A percentile compares a stretch with the other conserved stretches of the same genome.
phyloP scores from a whole-genome alignment of 139 green algal genomes.

The Chlorella sp. region DNA sequence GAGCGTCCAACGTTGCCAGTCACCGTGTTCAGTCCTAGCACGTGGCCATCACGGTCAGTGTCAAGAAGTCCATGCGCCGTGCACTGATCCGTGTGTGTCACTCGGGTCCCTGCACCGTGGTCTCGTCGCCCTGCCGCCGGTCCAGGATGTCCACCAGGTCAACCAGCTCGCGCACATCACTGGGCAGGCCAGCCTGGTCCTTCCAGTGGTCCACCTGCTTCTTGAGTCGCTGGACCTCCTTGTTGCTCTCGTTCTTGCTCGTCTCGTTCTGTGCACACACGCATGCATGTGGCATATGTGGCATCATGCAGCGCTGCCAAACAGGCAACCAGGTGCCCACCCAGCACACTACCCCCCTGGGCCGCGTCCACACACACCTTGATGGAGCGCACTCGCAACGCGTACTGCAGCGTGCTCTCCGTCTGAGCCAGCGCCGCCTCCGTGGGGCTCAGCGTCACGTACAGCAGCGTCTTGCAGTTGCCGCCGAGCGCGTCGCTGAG shows the following conservation, averaged over 20 bases:
- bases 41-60: too few species aligned
- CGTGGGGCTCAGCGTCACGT: slow-evolving; percentile 76
- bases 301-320: too few species aligned
- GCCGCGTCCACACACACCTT: slow-evolving; percentile 47
- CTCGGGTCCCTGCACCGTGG: too few species aligned
- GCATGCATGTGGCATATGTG: too few species aligned
- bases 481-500: slow-evolving; percentile 74
- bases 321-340: too few species aligned
- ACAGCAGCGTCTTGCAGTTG: slow-evolving; percentile 80
- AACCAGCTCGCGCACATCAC: slow-evolving; percentile 18
- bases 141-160: background rate
- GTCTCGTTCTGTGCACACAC: slow-evolving; percentile 32
- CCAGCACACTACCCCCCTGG: too few species aligned
- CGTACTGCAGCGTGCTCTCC: slow-evolving; percentile 81
- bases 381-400: slow-evolving; percentile 89
- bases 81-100: too few species aligned
- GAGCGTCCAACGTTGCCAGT: too few species aligned
- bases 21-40: too few species aligned
- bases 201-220: slow-evolving; percentile 93
- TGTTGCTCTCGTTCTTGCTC: slow-evolving; percentile 71
- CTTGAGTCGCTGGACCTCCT: slow-evolving; percentile 77
- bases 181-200: slow-evolving; percentile 79
- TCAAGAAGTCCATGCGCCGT: too few species aligned
- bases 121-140: background rate
- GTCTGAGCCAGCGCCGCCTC: slow-evolving; percentile 89